Percentiles rank a stretch among this genome's conserved stretches.
Conservation (phyloP, 331 rosid species). For the Malus hybrid region DNA sequence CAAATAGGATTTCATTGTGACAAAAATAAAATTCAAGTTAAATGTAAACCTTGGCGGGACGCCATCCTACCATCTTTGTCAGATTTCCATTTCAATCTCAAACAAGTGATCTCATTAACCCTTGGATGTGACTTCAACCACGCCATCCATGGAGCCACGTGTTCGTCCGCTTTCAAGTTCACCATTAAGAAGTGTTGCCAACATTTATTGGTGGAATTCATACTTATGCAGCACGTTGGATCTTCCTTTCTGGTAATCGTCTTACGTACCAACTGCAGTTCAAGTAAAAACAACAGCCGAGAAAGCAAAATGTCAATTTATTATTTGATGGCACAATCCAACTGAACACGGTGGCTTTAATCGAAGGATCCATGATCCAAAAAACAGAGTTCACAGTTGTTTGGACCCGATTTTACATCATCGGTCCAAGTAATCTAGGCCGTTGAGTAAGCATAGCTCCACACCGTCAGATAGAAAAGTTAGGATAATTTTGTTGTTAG, state of each 20-base stretch:
- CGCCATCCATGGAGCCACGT: neutral
- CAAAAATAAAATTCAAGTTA: neutral
- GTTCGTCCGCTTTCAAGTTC: conserved; percentile 4
- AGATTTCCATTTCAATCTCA: neutral
- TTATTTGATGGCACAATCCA: neutral
- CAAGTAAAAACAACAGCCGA: neutral
- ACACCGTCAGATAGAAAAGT: too few relatives aligned
- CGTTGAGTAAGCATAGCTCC: too few relatives aligned
- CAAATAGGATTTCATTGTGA: neutral
- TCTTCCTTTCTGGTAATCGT: conserved; percentile 16
- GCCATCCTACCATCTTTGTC: neutral
- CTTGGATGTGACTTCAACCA: neutral
- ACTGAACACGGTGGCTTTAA: conserved; percentile 1
- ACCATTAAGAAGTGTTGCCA: conserved; percentile 48
- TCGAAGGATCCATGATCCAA: neutral
- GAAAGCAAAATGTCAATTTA: neutral
- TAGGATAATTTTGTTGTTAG: too few relatives aligned
- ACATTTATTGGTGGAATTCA: conserved; percentile 31
- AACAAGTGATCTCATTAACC: neutral
- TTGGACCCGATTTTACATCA: too few relatives aligned
- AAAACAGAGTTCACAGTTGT: neutral
- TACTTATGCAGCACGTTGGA: conserved; percentile 38
- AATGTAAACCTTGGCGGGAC: neutral
- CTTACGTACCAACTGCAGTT: conserved; percentile 29
- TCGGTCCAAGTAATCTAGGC: too few relatives aligned